These are phyloP conservation scores for Rhytidhysteron rufulum DNA, from an alignment of 2,329 filamentous ascomycete species.

Conservation along the genomic window DNA sequence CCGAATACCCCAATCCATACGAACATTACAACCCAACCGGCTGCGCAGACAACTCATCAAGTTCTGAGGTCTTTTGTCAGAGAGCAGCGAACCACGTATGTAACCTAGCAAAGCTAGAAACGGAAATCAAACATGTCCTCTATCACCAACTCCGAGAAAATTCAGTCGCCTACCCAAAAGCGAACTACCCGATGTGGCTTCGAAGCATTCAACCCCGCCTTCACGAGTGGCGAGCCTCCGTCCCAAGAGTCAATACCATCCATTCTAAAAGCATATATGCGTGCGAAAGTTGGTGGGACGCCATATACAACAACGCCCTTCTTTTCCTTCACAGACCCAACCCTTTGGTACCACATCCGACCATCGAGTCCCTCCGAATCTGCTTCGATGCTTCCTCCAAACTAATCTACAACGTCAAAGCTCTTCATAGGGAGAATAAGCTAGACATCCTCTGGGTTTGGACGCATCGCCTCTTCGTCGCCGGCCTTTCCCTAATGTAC, in stretches of 20 bases:
- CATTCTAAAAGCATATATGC: conserved; percentile 26
- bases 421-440: conserved; percentile 26
- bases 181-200: conserved; percentile 24
- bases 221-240: conserved; percentile 25
- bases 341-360: conserved; percentile 13
- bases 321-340: conserved; percentile 31
- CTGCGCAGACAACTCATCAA: no score
- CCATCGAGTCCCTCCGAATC: conserved; percentile 18
- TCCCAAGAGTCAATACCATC: conserved; percentile 20
- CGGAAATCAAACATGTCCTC: conserved; percentile 33
- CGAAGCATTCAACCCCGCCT: conserved; percentile 28
- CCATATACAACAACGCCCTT: conserved; percentile 26
- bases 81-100: conserved; percentile 28
- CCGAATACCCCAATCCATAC: conserved; percentile 19
- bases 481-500: conserved; percentile 29
- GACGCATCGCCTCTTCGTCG: conserved; percentile 32
- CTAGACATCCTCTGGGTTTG: conserved; percentile 30
- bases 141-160: conserved; percentile 21
- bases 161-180: conserved; percentile 24
- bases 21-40: no score
- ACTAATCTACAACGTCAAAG: conserved; percentile 24
- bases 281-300: conserved; percentile 26
- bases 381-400: conserved; percentile 23
- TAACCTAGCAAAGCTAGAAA: conserved; percentile 26
- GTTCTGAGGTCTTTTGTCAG: conserved; percentile 16